Base-by-base conservation (phyloP, 2,329 filamentous ascomycete genomes). In the Aureobasidium mangrovei region DNA sequence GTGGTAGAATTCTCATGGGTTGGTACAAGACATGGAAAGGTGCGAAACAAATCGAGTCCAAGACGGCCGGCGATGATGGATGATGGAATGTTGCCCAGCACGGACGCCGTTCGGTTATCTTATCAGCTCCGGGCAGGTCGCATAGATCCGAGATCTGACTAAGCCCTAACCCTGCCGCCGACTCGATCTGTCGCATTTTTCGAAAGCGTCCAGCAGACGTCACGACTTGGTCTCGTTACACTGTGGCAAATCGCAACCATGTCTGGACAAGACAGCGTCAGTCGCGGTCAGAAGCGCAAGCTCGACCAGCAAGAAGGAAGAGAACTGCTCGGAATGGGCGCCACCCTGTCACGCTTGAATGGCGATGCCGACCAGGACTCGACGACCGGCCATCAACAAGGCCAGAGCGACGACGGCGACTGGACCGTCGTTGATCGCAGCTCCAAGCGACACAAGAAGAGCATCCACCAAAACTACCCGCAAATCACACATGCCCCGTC, bases 401-500 rank as follows among this genome's bases (percentile, higher is more conserved):
- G 35, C 18, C 7, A 51, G 41, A 41, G 49, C 28, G 51, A 43
- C 4, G 59, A 53, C 24, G 57, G 56, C 9, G 62, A 58, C 10
- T 68, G 66, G 66, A 59, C 65, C 53, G 59, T 54, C 1, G 62
- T 60, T 12, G 57, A 59, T 29, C 58, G 57, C 29, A 59, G 57
- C 29, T 60, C 59, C 32, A 63, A 61, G 54, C 63, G 64, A 48
- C 58, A 68, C 60, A 60, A 68, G 63, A 62, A 65, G 59, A 43
- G 66, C 64, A 18, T 42, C 10, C 39, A 71, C 40, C 74, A 67
- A 40, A 77, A 77, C 61, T 79, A 79, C 58, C 77, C 77, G 2
- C 68, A 72, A 27, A 73, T 83, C 43, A 73, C 71, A 8, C 79
- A 81, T 59, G 73, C 74, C 1, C 67, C 75, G 7, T 72, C 77